Percentiles rank a stretch among this genome's conserved stretches.
Conservation (phyloP, 306 rosid species). For the Cucurbita moschata region DNA sequence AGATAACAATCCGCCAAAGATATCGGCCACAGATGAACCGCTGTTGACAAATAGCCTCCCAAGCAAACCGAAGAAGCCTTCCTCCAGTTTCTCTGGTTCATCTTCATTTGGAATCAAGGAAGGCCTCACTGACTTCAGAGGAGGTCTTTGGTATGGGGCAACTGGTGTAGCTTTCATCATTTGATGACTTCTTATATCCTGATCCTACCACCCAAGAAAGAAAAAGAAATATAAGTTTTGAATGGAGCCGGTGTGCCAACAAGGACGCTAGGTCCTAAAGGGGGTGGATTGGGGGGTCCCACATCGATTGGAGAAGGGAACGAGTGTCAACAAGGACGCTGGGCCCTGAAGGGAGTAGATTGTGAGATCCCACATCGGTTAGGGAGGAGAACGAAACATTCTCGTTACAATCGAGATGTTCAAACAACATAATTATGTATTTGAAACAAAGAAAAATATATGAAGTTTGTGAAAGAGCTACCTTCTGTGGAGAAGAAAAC, state of each 20-base stretch:
- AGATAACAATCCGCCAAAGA: constrained; percentile 44
- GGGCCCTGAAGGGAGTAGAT: too few species aligned
- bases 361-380: too few species aligned
- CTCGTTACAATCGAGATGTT: not conserved
- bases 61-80: constrained; percentile 71
- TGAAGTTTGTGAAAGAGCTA: constrained; percentile 9
- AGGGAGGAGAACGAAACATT: too few species aligned
- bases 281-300: too few species aligned
- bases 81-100: constrained; percentile 61
- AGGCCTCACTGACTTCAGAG: constrained; percentile 58
- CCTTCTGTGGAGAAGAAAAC: constrained; percentile 67
- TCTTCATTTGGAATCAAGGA: constrained; percentile 70
- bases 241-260: too few species aligned
- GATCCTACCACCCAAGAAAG: constrained; percentile 32
- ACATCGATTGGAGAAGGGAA: too few species aligned
- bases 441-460: not conserved
- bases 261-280: too few species aligned
- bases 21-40: constrained; percentile 50
- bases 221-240: not conserved
- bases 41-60: constrained; percentile 68
- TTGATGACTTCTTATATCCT: constrained; percentile 42
- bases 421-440: not conserved
- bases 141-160: constrained; percentile 46
- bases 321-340: too few species aligned
- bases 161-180: constrained; percentile 31